Conservation (phyloP, 2,329 filamentous ascomycete species). For the Sclerotinia trifoliorum region DNA sequence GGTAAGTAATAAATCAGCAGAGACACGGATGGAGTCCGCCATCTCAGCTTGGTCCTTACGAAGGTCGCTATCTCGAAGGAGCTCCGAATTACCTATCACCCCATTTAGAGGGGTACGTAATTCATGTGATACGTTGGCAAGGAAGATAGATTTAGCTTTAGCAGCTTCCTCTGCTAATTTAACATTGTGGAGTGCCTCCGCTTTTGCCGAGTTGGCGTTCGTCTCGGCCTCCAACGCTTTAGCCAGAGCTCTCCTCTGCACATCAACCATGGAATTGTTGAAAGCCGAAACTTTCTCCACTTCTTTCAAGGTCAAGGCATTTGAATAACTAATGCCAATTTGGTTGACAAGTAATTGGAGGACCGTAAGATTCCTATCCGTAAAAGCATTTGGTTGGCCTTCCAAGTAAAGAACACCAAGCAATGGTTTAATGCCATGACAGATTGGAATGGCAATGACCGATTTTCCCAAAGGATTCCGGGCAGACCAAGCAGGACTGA, state of each 20-base stretch:
- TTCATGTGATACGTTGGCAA: conserved; percentile 79
- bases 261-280: conserved; percentile 73
- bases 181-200: conserved; percentile 74
- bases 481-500: conserved; percentile 66
- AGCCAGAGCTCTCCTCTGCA: conserved; percentile 71
- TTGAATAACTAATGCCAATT: conserved; percentile 70
- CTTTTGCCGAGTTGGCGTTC: conserved; percentile 74
- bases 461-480: conserved; percentile 69
- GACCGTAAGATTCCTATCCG: conserved; percentile 67
- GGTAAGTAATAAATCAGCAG: conserved; percentile 80
- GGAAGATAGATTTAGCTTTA: conserved; percentile 78
- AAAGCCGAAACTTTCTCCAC: conserved; percentile 75
- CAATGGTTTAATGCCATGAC: conserved; percentile 67
- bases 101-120: conserved; percentile 80
- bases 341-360: conserved; percentile 74
- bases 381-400: conserved; percentile 72
- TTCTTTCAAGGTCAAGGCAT: conserved; percentile 65
- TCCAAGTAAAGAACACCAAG: conserved; percentile 76
- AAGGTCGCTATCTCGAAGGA: conserved; percentile 72
- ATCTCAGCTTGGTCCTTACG: conserved; percentile 78
- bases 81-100: conserved; percentile 84
- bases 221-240: conserved; percentile 71
- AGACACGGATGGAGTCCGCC: conserved; percentile 82
- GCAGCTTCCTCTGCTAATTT: conserved; percentile 80
- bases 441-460: conserved; percentile 77